These are phyloP conservation scores for Globisporangium canariense DNA, from an alignment of 352 stramenopile species.

Conservation along the genomic window DNA sequence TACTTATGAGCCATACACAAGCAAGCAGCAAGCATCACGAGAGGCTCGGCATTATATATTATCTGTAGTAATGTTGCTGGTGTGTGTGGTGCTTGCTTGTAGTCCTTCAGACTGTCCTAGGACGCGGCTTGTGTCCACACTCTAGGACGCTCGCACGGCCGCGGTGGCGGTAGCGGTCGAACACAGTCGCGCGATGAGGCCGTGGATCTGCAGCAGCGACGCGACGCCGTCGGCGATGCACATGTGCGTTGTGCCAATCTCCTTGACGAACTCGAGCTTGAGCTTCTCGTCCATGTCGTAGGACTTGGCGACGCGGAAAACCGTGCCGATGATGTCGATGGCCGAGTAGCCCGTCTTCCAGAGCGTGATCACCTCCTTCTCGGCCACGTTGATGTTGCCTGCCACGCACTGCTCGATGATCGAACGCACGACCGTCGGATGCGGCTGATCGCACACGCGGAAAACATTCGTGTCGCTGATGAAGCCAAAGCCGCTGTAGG, in stretches of 20 bases:
- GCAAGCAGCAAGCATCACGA: background rate
- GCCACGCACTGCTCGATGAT: conserved; percentile 68
- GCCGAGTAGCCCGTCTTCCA: conserved; percentile 92
- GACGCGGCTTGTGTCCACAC: background rate
- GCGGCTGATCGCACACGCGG: conserved; percentile 95
- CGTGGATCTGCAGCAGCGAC: conserved; percentile 93
- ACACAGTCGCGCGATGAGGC: conserved; percentile 84
- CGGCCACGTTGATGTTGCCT: conserved; percentile 83
- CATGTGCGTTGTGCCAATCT: conserved; percentile 91
- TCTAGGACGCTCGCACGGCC: conserved; percentile 21
- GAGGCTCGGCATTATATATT: conserved; percentile 15
- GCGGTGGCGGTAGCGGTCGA: conserved; percentile 34
- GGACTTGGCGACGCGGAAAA: conserved; percentile 96
- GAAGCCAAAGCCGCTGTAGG: conserved; percentile 91
- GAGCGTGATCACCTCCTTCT: conserved; percentile 66
- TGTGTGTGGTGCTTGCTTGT: background rate
- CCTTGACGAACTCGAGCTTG: conserved; percentile 91
- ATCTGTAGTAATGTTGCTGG: conserved; percentile 5
- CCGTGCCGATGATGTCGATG: conserved; percentile 96
- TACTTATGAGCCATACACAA: too few relatives aligned
- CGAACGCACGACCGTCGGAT: conserved; percentile 83
- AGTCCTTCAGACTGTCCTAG: too few relatives aligned
- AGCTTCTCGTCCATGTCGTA: conserved; percentile 81
- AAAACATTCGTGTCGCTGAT: conserved; percentile 96
- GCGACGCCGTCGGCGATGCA: conserved; percentile 92